phyloP scores from a whole-genome alignment of 352 stramenopile genomes.

The Globisporangium spinosum region DNA sequence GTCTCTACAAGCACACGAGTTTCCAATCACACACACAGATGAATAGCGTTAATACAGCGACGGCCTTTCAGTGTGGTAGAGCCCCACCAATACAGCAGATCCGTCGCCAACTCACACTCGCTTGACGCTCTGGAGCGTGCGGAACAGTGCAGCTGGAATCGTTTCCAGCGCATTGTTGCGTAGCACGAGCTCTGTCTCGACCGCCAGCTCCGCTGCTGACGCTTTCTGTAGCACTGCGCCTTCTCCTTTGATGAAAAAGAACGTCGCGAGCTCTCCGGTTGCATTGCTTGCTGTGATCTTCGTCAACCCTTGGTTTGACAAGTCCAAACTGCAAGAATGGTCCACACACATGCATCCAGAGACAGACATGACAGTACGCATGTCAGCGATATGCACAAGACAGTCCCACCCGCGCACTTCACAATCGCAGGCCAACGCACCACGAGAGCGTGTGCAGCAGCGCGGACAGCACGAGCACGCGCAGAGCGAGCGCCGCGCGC shows the following conservation, averaged over 20 bases:
- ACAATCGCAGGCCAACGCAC: not conserved
- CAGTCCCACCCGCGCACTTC: not conserved
- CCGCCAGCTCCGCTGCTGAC: constrained; percentile 22
- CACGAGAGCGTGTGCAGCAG: constrained; percentile 5
- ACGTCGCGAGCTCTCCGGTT: constrained; percentile 12
- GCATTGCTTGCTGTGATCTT: constrained; percentile 27
- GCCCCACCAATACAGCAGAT: not conserved
- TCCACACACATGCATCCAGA: not conserved
- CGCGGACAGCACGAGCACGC: constrained; percentile 1
- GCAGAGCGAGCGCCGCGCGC: constrained; percentile 5
- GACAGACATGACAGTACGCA: not conserved
- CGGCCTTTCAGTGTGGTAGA: not conserved
- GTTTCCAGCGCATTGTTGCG: constrained; percentile 46
- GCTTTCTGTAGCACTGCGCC: constrained; percentile 16
- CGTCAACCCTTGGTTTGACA: constrained; percentile 31
- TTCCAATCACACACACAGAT: not conserved
- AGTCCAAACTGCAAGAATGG: constrained; percentile 31
- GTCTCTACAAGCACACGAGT: constrained; percentile 24
- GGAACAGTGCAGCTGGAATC: constrained; percentile 43
- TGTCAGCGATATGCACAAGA: not conserved
- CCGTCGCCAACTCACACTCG: constrained; percentile 29
- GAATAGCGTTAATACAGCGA: not conserved
- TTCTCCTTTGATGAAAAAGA: constrained; percentile 28
- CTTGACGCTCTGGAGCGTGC: constrained; percentile 32
- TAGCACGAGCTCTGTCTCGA: constrained; percentile 34